Base-by-base conservation (phyloP, 805 yeast genomes). In the Helenozyma baotianmanensis region DNA sequence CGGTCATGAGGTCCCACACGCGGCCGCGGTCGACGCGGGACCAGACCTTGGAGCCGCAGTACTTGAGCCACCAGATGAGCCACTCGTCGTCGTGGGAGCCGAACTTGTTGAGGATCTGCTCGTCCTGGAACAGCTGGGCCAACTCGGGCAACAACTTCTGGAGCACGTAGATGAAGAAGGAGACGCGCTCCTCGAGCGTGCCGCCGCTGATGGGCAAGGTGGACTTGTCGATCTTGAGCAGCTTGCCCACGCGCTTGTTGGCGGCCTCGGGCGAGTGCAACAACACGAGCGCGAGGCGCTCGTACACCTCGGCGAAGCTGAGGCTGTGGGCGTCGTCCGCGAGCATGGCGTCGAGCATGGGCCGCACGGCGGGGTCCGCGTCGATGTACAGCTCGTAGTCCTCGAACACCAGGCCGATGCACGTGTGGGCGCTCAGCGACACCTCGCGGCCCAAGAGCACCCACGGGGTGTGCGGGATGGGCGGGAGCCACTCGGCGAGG, bases 61-160 rank as follows among this genome's bases (percentile, higher is more conserved):
- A 89, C 53, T 87, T 86, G 42, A 89, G 66, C 97, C 97, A 89
- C 95, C 96, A 89, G 24, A 86, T 71, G 16, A 88, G 65, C 97
- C 97, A 89, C 51, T 81, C 88, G 46, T 85, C 92, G 42, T 82
- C 87, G 39, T 76, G 68, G 47, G 56, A 48, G 3, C 72, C 71
- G 35, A 66, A 68, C 25, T 76, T 71, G 43, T 77, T 77, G 28
- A 83, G 58, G 16, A 83, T 72, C 38, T 82, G 88, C 47, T 89
- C 97, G 49, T 86, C 95, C 23, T 78, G 78, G 41, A 89, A 75
- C 40, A 77, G 84, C 39, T 72, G 74, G 30, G 84, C 80, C 25
- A 89, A 57, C 48, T 85, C 95, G 2, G 96, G 96, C 35, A 85
- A 59, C 23, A 69, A 60, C 45, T 67, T 76, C 40, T 81, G 70